Base-by-base conservation (phyloP, 2,329 filamentous ascomycete species). In the Geosmithia morbida region DNA sequence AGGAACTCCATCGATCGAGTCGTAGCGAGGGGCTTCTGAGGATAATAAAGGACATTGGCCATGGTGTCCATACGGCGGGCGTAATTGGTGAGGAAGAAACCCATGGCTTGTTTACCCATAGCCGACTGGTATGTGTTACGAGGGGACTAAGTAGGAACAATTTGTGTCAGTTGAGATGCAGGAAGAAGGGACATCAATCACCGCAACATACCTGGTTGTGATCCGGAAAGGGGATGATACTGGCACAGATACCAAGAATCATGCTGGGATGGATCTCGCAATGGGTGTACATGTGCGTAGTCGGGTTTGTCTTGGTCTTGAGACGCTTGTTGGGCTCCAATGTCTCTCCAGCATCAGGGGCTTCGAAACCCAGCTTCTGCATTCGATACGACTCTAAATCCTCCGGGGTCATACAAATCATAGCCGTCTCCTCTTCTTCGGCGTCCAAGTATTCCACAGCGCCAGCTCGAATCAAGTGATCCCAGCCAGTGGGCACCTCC, bases 51-150 rank as follows among this genome's bases (percentile, higher is more conserved):
- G 61, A 98, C 94, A 57, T 98, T 98, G 57, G 90, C 85, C 92
- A 98, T 98, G 4, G 92, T 98, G 61, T 98, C 92, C 90, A 98
- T 97, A 53, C 92, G 88, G 51, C 90, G 81, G 41, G 87, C 83
- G 65, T 94, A 98, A 62, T 98, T 98, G 13, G 94, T 98, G 48
- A 98, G 74, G 70, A 95, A 96, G 57, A 97, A 89, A 61, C 94
- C 92, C 94, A 98, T 98, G 52, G 92, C 92, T 77, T 98, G 92
- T 69, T 98, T 98, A 72, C 94, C 92, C 92, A 98, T 98, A 61
- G 92, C 92, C 58, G 90, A 96, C 68, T 97, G 90, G 66, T 96
- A 98, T 3, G 90, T 97, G 62, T 98, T 98, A 84, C 92, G 85
- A 54, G 92, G 92, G 52, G 90, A 97, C 77, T 94, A 60, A 44